phyloP scores from a whole-genome alignment of 108 stramenopile genomes.

The Pseudonitzschia multiseries region DNA sequence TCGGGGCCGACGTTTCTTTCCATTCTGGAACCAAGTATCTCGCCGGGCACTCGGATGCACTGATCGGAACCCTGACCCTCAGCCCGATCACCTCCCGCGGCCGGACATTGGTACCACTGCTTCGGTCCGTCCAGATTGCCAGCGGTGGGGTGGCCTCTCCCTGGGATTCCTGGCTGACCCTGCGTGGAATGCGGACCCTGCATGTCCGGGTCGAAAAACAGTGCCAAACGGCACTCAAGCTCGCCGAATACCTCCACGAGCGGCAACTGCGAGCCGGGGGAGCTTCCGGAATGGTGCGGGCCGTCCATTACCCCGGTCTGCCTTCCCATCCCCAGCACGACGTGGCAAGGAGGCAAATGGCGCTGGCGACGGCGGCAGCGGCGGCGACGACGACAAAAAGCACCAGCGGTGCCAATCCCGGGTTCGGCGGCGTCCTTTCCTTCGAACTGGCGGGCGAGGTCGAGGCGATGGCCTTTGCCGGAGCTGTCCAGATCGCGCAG shows the following conservation, averaged over 20 bases:
- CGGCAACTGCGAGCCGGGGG: too few species aligned
- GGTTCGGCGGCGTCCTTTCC: conserved; percentile 89
- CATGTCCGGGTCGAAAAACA: conserved; percentile 73
- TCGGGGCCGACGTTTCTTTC: conserved; percentile 77
- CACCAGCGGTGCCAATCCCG: background rate
- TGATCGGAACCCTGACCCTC: conserved; percentile 68
- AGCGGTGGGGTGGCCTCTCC: conserved; percentile 81
- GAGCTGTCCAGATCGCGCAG: conserved; percentile 58
- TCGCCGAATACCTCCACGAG: conserved; percentile 55
- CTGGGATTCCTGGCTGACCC: conserved; percentile 82
- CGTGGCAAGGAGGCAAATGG: conserved; percentile 75
- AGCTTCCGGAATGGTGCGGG: conserved; percentile 35
- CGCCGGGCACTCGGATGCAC: conserved; percentile 88
- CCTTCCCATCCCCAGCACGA: conserved; percentile 80
- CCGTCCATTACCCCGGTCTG: conserved; percentile 92
- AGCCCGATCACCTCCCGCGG: conserved; percentile 64
- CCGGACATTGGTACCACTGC: conserved; percentile 28
- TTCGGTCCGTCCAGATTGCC: conserved; percentile 49
- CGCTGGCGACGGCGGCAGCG: too few species aligned
- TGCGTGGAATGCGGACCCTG: conserved; percentile 86
- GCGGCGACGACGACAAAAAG: background rate
- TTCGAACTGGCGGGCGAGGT: conserved; percentile 74
- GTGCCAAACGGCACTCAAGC: conserved; percentile 55
- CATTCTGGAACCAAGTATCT: conserved; percentile 90
- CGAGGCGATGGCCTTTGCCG: conserved; percentile 80